These are phyloP conservation scores for Sporisorium sorghi DNA, from an alignment of 1,284 basidiomycete species.

Conservation along the genomic window DNA sequence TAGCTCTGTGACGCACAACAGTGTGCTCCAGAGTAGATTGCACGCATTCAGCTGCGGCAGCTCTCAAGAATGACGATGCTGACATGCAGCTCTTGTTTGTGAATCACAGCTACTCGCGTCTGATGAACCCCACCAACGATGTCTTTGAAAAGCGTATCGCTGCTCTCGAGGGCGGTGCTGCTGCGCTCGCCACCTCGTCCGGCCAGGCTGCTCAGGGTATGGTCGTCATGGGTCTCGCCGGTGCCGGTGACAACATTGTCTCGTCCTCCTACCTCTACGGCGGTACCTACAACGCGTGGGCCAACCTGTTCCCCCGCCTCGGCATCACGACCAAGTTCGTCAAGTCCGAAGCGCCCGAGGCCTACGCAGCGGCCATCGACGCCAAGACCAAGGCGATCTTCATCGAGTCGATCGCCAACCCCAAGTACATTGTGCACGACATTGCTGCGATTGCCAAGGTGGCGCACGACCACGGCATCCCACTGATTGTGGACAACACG, in stretches of 20 bases:
- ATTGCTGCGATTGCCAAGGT: slow-evolving; percentile 81
- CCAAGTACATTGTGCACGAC: slow-evolving; percentile 79
- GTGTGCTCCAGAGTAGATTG: neutral
- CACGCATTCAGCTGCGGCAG: neutral
- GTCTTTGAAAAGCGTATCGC: slow-evolving; percentile 88
- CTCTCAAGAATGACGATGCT: slow-evolving; percentile 7
- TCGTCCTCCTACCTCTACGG: slow-evolving; percentile 71
- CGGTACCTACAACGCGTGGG: slow-evolving; percentile 88
- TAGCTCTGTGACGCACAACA: neutral
- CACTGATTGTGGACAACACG: slow-evolving; percentile 88
- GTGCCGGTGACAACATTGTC: slow-evolving; percentile 83
- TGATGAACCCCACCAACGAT: slow-evolving; percentile 85
- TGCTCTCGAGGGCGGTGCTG: slow-evolving; percentile 83
- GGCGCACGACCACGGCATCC: slow-evolving; percentile 81
- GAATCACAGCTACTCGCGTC: slow-evolving; percentile 70
- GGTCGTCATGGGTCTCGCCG: slow-evolving; percentile 75
- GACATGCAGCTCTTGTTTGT: neutral
- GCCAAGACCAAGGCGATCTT: slow-evolving; percentile 73
- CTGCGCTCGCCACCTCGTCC: slow-evolving; percentile 81
- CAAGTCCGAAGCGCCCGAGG: slow-evolving; percentile 75
- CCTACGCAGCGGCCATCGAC: slow-evolving; percentile 75
- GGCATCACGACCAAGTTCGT: slow-evolving; percentile 85
- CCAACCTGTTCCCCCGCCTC: slow-evolving; percentile 78
- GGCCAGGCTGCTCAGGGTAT: slow-evolving; percentile 86
- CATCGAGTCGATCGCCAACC: slow-evolving; percentile 87